These are phyloP conservation scores for Aleurites moluccanus DNA, from an alignment of 441 rosid genomes.

Conservation along the genomic window DNA sequence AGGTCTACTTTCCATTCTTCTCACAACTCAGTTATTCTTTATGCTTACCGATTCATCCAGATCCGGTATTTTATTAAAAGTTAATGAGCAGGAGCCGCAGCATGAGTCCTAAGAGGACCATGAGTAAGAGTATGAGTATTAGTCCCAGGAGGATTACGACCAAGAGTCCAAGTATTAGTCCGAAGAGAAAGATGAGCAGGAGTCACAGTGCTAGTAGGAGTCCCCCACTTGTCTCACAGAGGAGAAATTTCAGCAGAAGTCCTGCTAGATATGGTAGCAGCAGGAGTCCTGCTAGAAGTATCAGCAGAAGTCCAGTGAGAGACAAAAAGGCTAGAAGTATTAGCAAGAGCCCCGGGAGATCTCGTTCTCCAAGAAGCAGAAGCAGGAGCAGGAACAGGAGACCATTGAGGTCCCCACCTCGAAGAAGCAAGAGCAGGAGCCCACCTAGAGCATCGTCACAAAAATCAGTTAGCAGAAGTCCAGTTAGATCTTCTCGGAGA, in stretches of 20 bases:
- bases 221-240: conserved; percentile 42
- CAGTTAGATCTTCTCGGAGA: conserved; percentile 26
- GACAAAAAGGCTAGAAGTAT: conserved; percentile 39
- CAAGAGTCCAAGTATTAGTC: conserved; percentile 66
- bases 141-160: conserved; percentile 68
- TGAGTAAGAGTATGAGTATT: conserved; percentile 76
- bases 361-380: conserved; percentile 21
- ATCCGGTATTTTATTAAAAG: conserved; percentile 45
- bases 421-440: conserved; percentile 27
- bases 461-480: conserved; percentile 25
- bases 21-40: conserved; percentile 43
- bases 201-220: conserved; percentile 64
- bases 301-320: conserved; percentile 57
- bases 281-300: conserved; percentile 44
- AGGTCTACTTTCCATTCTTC: conserved; percentile 63
- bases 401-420: conserved; percentile 25
- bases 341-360: conserved; percentile 39
- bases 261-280: too few species aligned
- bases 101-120: conserved; percentile 72
- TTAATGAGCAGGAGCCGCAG: conserved; percentile 89
- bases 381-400: too few species aligned
- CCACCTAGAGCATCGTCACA: conserved; percentile 12
- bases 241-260: conserved; percentile 53
- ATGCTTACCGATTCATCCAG: conserved; percentile 45
- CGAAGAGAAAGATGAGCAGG: conserved; percentile 47